Conservation (phyloP, 352 stramenopile genomes). For the Globisporangium acanthophoron region DNA sequence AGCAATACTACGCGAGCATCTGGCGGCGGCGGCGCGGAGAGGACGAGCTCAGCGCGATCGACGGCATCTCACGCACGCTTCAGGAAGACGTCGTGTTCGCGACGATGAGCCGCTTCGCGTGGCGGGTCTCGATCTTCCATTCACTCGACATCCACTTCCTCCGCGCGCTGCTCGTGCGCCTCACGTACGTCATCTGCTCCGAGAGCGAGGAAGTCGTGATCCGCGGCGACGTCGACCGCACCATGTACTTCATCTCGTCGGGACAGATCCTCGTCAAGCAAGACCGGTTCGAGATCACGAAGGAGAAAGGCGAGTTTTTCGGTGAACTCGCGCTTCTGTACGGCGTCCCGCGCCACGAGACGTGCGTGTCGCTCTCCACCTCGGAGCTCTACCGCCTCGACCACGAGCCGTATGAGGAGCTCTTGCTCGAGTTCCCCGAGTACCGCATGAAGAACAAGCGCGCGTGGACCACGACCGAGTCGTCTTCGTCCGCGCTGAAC, state of each 20-base stretch:
- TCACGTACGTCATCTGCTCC: slow-evolving; percentile 61
- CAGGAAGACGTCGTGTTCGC: slow-evolving; percentile 59
- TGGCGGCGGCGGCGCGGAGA: slow-evolving; percentile 50
- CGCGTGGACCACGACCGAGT: slow-evolving; percentile 40
- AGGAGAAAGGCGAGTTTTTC: slow-evolving; percentile 73
- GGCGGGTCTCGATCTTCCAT: slow-evolving; percentile 43
- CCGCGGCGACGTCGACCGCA: slow-evolving; percentile 65
- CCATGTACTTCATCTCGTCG: slow-evolving; percentile 74
- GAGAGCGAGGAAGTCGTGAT: slow-evolving; percentile 66
- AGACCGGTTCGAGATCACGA: slow-evolving; percentile 33
- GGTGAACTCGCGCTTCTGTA: slow-evolving; percentile 64
- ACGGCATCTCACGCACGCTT: slow-evolving; percentile 35
- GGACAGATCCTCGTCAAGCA: slow-evolving; percentile 59
- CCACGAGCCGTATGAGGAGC: slow-evolving; percentile 44
- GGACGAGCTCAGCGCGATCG: slow-evolving; percentile 46
- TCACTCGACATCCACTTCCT: slow-evolving; percentile 54
- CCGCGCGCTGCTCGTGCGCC: slow-evolving; percentile 40
- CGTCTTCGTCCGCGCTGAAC: slow-evolving; percentile 11
- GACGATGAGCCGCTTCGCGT: slow-evolving; percentile 45
- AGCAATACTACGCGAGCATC: slow-evolving; percentile 63
- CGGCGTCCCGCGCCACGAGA: slow-evolving; percentile 56
- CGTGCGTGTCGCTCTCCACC: slow-evolving; percentile 47
- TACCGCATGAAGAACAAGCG: slow-evolving; percentile 49
- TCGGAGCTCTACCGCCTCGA: slow-evolving; percentile 70
- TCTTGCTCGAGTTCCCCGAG: slow-evolving; percentile 63